Evolutionary conservation across 345 rosid genomes (phyloP).

Genomic region (Sapria himalayana): DNA sequence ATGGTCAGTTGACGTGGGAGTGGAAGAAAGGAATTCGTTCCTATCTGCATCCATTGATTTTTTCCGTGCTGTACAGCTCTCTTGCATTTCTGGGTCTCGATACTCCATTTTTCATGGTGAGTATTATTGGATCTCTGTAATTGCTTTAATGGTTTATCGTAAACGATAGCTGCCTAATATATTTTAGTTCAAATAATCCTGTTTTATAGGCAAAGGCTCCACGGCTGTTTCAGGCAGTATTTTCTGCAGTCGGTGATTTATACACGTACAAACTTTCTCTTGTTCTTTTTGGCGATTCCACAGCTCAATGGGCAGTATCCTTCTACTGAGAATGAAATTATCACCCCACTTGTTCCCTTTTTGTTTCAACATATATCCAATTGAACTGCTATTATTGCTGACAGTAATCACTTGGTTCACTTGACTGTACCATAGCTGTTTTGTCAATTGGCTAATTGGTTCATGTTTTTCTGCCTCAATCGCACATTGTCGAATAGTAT

Average conservation of each 20-base stretch:
- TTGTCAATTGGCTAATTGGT: slow-evolving; percentile 72
- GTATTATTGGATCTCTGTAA: background rate
- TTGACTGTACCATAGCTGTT: slow-evolving; percentile 46
- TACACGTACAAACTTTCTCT: slow-evolving; percentile 48
- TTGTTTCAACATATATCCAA: background rate
- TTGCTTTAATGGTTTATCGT: no score
- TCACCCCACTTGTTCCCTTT: background rate
- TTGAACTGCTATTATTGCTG: background rate
- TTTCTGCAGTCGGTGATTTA: slow-evolving; percentile 80
- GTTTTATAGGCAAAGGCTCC: slow-evolving; percentile 45
- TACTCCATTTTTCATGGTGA: slow-evolving; percentile 59
- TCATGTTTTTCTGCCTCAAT: slow-evolving; percentile 68
- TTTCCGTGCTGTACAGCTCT: slow-evolving; percentile 44
- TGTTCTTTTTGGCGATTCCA: slow-evolving; percentile 30
- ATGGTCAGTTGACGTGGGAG: slow-evolving; percentile 93
- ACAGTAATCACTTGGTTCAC: slow-evolving; percentile 9
- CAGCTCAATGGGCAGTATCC: slow-evolving; percentile 85
- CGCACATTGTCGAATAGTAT: slow-evolving; percentile 81
- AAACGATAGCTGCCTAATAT: no score
- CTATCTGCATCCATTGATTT: slow-evolving; percentile 79
- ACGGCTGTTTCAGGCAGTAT: slow-evolving; percentile 53
- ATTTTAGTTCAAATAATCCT: no score
- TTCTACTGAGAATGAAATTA: slow-evolving; percentile 7
- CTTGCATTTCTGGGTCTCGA: slow-evolving; percentile 46
- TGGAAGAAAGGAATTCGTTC: slow-evolving; percentile 78